These are phyloP conservation scores for Pseudocercospora cruenta DNA, from an alignment of 2,329 filamentous ascomycete species.

Conservation along the genomic window DNA sequence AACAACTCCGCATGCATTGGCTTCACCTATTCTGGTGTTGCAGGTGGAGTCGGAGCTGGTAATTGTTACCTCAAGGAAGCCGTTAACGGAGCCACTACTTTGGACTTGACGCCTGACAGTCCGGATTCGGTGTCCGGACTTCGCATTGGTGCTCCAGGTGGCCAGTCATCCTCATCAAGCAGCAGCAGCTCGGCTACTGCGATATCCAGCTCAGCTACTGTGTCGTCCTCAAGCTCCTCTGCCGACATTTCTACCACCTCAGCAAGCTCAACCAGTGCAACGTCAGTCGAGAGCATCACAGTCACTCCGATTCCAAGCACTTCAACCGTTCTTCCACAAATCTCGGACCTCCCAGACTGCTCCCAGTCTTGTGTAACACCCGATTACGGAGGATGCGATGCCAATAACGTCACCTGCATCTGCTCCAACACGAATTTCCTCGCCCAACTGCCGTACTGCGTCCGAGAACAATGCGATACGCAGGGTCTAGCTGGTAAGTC, in stretches of 20 bases:
- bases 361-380: too few relatives aligned
- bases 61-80: not conserved
- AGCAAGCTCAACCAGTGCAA: not conserved
- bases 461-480: too few relatives aligned
- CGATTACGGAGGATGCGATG: too few relatives aligned
- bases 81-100: not conserved
- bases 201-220: too few relatives aligned
- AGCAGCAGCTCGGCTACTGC: not conserved
- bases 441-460: too few relatives aligned
- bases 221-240: not conserved
- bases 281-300: not conserved
- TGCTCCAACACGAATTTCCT: too few relatives aligned
- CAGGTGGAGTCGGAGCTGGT: not conserved
- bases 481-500: too few relatives aligned
- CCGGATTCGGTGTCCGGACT: not conserved
- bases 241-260: not conserved
- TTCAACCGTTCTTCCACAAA: not conserved
- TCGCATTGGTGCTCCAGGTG: not conserved
- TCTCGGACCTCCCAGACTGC: too few relatives aligned
- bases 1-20: not conserved
- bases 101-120: not conserved
- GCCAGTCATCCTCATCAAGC: not conserved
- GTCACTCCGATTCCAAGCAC: not conserved
- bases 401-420: too few relatives aligned
- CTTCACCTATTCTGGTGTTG: not conserved